Evolutionary conservation across 371 early-diverging fungal genomes (phyloP).

Genomic region (Amoeboaphelidium protococcarum): DNA sequence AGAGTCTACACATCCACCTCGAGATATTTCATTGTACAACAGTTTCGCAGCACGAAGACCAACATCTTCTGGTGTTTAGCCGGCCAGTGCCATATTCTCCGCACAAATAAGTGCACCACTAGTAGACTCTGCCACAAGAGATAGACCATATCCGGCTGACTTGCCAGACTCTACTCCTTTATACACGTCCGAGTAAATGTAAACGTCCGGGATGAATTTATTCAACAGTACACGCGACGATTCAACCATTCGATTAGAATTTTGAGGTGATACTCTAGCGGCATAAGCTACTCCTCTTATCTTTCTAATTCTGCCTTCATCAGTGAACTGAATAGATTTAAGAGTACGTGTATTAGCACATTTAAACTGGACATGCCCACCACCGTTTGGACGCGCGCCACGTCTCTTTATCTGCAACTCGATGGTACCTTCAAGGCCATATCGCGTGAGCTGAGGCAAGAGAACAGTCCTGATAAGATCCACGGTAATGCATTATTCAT

Average conservation of each 20-base stretch:
- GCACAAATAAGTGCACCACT: slow-evolving; percentile 52
- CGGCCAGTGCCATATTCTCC: slow-evolving; percentile 27
- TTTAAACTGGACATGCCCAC: slow-evolving; percentile 65
- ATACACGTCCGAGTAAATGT: slow-evolving; percentile 85
- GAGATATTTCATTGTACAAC: slow-evolving; percentile 51
- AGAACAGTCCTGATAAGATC: slow-evolving; percentile 74
- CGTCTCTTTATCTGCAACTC: slow-evolving; percentile 38
- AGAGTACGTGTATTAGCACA: slow-evolving; percentile 56
- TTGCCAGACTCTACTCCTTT: slow-evolving; percentile 77
- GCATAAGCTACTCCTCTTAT: slow-evolving; percentile 84
- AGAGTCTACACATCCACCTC: slow-evolving; percentile 71
- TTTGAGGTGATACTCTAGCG: slow-evolving; percentile 72
- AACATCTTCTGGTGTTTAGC: slow-evolving; percentile 53
- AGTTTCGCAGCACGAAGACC: slow-evolving; percentile 41
- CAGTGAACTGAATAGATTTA: slow-evolving; percentile 44
- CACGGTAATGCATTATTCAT: slow-evolving; percentile 40
- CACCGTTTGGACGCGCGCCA: slow-evolving; percentile 84
- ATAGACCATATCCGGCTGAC: slow-evolving; percentile 74
- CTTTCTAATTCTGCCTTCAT: slow-evolving; percentile 59
- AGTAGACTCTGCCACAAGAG: slow-evolving; percentile 72
- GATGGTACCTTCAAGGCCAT: slow-evolving; percentile 38
- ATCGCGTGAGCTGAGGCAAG: slow-evolving; percentile 48
- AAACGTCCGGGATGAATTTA: slow-evolving; percentile 74
- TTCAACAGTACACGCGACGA: slow-evolving; percentile 56
- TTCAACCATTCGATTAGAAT: slow-evolving; percentile 74